phyloP scores from a whole-genome alignment of 2,329 filamentous ascomycete genomes.

The Colletotrichum agaves region DNA sequence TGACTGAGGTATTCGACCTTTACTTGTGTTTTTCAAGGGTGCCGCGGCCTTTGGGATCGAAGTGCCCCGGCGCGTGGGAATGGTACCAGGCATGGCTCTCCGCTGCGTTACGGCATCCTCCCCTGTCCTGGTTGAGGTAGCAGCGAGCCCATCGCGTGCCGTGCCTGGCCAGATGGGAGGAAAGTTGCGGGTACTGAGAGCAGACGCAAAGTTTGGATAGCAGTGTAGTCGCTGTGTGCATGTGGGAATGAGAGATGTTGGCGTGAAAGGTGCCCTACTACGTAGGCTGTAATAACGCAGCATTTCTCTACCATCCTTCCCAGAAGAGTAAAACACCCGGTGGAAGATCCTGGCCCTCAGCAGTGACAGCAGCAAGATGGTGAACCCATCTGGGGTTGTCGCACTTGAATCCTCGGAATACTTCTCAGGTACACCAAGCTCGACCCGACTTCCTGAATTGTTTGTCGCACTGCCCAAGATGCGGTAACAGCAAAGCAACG shows the following conservation, averaged over 20 bases:
- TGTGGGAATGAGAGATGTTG: constrained; percentile 4
- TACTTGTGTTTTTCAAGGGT: neutral
- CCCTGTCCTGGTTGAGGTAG: constrained; percentile 29
- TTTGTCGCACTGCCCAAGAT: neutral
- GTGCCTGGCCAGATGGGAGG: constrained; percentile 32
- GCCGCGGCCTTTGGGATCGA: neutral
- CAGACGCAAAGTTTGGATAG: constrained; percentile 15
- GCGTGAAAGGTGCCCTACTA: constrained; percentile 11
- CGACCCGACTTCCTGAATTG: neutral
- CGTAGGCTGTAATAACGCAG: neutral
- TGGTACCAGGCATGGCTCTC: constrained; percentile 22
- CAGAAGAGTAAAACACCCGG: no score
- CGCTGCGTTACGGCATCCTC: constrained; percentile 15
- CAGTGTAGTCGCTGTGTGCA: neutral
- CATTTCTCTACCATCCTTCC: neutral
- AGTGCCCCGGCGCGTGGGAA: constrained; percentile 2
- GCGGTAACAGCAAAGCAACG: neutral
- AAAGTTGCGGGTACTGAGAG: constrained; percentile 27
- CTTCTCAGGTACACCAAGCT: constrained; percentile 12
- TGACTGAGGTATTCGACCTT: no score
- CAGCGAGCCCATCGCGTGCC: constrained; percentile 23
- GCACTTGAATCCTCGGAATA: constrained; percentile 14
- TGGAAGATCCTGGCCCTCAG: neutral
- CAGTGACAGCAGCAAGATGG: constrained; percentile 13
- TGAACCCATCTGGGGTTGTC: constrained; percentile 2